Conservation (phyloP, 495 filamentous ascomycete genomes). For the Symbiotaphrina buchneri region DNA sequence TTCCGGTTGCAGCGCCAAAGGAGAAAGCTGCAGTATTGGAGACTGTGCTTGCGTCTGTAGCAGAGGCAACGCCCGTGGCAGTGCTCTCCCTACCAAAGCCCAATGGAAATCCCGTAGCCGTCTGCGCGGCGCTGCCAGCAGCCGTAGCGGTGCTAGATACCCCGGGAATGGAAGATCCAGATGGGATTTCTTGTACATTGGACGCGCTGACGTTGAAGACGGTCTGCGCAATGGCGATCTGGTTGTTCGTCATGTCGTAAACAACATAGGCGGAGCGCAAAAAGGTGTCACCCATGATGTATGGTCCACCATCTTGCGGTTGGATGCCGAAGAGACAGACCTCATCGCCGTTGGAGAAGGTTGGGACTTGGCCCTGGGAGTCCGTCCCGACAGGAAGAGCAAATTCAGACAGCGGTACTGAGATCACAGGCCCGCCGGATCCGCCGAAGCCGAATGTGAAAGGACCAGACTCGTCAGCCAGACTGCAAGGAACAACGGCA, state of each 20-base stretch:
- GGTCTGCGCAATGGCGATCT: constrained; percentile 72
- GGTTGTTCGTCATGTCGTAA: constrained; percentile 71
- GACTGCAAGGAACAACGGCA: constrained; percentile 54
- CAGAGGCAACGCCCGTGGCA: no score
- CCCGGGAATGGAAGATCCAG: no score
- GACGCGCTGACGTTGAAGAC: constrained; percentile 49
- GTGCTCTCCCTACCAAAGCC: no score
- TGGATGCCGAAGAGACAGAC: constrained; percentile 60
- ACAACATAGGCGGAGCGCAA: constrained; percentile 81
- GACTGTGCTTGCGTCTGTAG: no score
- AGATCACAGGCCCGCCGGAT: constrained; percentile 55
- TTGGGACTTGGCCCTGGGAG: constrained; percentile 20
- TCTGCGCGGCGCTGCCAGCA: no score
- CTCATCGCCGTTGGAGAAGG: constrained; percentile 33
- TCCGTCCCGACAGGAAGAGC: no score
- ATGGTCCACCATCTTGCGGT: constrained; percentile 35
- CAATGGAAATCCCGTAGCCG: no score
- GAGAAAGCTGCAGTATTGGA: no score
- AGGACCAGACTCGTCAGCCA: constrained; percentile 29
- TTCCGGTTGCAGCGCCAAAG: no score
- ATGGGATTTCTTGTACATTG: constrained; percentile 55
- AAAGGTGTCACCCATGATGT: constrained; percentile 82
- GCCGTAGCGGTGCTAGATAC: no score
- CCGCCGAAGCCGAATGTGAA: constrained; percentile 28
- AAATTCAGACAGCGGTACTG: constrained; percentile 53